Percentiles rank a stretch among this genome's conserved stretches.
Conservation (phyloP, 352 stramenopile genomes). For the Saprolegnia diclina region DNA sequence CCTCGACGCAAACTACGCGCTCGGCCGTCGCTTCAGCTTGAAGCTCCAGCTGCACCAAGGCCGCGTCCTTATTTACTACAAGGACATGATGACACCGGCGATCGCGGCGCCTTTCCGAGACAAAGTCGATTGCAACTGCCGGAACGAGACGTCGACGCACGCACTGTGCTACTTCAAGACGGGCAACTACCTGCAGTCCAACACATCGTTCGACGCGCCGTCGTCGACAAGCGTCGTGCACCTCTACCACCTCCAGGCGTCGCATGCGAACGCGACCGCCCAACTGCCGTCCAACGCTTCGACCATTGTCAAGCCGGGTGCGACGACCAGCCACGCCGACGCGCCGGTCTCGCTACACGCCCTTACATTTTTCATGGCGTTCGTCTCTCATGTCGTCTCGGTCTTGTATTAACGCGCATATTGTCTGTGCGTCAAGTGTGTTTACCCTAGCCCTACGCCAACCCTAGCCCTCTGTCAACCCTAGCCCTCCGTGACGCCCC, state of each 20-base stretch:
- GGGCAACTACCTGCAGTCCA: slow-evolving; percentile 21
- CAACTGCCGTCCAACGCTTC: neutral
- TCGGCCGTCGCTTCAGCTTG: neutral
- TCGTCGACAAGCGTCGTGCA: neutral
- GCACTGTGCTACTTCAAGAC: slow-evolving; percentile 22
- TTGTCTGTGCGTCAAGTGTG: too few species aligned
- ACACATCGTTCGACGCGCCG: neutral
- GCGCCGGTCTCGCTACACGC: neutral
- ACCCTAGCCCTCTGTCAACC: too few species aligned
- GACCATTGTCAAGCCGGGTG: neutral
- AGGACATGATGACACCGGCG: slow-evolving; percentile 1
- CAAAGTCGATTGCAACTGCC: neutral
- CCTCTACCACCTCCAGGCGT: neutral
- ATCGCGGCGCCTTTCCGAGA: neutral
- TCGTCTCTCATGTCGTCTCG: too few species aligned
- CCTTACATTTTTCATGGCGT: too few species aligned
- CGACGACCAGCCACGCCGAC: neutral
- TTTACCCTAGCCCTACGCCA: too few species aligned
- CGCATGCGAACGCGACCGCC: neutral
- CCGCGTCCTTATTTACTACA: neutral
- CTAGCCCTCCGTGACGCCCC: too few species aligned
- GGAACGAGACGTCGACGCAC: neutral
- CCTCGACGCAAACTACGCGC: neutral
- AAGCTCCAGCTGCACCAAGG: neutral
- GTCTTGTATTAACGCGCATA: too few species aligned